A percentile compares a stretch with the other conserved stretches of the same genome.
phyloP scores from a whole-genome alignment of 768 basidiomycete genomes.

The Gyrodon lividus region DNA sequence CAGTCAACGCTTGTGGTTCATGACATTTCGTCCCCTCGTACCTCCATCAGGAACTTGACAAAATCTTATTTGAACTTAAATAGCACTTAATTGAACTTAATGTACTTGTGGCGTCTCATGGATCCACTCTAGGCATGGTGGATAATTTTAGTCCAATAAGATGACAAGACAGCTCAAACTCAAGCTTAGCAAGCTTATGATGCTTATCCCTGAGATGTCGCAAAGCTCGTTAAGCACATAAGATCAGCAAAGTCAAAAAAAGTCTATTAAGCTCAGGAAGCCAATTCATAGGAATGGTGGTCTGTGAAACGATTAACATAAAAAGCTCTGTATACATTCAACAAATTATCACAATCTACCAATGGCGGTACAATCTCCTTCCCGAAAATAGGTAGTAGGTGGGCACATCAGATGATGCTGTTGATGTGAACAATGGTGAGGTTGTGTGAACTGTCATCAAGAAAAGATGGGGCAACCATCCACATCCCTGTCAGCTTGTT shows the following conservation, averaged over 20 bases:
- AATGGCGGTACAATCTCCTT: constrained; percentile 8
- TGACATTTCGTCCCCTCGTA: no score
- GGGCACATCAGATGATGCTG: constrained; percentile 10
- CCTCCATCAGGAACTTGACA: constrained; percentile 3
- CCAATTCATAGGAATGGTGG: constrained; percentile 24
- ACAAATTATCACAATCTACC: constrained; percentile 5
- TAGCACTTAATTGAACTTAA: background rate
- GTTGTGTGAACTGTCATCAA: background rate
- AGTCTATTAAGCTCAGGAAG: no score
- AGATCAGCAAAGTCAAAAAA: no score
- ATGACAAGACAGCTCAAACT: no score
- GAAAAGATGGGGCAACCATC: constrained; percentile 11
- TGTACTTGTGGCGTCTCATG: background rate
- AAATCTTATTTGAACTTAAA: background rate
- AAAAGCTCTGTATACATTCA: constrained; percentile 23
- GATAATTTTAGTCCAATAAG: no score
- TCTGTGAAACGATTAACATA: constrained; percentile 33
- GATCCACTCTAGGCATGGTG: no score
- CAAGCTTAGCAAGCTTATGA: no score
- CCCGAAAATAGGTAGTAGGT: constrained; percentile 32
- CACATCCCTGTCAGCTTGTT: constrained; percentile 24
- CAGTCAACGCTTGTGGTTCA: no score
- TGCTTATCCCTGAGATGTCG: no score
- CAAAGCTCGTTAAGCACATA: no score
- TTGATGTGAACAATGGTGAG: constrained; percentile 22